Evolutionary conservation across 345 rosid species (phyloP), one percentile per base, ranked within the genome.

Genomic region (Carallia brachiata): DNA sequence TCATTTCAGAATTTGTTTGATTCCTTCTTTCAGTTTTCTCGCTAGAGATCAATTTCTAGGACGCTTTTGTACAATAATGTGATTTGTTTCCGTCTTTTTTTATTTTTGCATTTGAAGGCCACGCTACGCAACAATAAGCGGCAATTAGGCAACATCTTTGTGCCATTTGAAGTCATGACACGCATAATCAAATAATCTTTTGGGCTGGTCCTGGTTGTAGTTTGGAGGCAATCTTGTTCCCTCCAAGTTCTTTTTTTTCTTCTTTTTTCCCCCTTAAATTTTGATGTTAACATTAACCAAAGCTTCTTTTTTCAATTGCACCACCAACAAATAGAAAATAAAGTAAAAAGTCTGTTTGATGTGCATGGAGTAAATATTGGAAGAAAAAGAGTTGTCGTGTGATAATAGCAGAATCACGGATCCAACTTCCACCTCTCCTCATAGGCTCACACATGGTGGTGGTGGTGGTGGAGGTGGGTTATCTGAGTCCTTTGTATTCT

Each of bases 381-480:
- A 44, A 44, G 50, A 44, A 44, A 12, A 44, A 4, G 12, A 30
- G 4, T 56, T 15, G 30, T 8, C 13, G 12, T 27, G 18, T 37
- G 39, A 23, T 4, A 34, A 65, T 67, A 72, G 10, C 50, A 44
- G 73, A 63, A 17, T 13, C 67, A 15, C 44, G 47, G 53, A 59
- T 60, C 58, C 59, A 62, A 60, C 69, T 31, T 67, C 44, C 57
- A 40, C n/a, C 48, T 4, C 65, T 60, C 56, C 37, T 30, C 68
- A 17, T n/a, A 28, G 44, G 63, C 23, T 55, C 12, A 55, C 60
- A 55, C 32, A 23, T 0, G 50, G 23, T 23, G 23, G 23, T 17
- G 55, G n/a, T 18, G 34, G 34, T 56, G 15, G 7, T 31, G 67
- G 30, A 19, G 73, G 76, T 56, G 74, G 78, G 74, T 65, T 70